Base-by-base conservation (phyloP, 1,284 basidiomycete genomes). In the Pholiota adiposa region DNA sequence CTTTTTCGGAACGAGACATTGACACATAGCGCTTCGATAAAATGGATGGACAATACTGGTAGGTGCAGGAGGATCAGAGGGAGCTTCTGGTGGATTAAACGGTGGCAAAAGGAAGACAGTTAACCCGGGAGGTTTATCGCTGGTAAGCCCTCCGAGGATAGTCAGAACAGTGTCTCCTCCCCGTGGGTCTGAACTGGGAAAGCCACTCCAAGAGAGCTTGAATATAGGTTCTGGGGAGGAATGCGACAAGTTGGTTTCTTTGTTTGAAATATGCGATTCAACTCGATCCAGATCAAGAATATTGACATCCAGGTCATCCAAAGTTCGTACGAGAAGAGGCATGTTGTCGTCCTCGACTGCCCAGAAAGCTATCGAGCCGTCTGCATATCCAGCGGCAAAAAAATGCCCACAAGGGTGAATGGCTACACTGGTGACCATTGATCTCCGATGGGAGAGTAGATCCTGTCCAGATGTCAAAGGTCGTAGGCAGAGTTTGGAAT, bases 311-410 rank as follows among this genome's bases (percentile, higher is more conserved):
- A 79, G 67, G 7, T 77, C 75, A 41, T 86, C 83, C 19, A 94
- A 72, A 0, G 93, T 94, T 46, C 92, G 82, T 7, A 95, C 92
- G 65, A 89, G 80, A 27, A 97, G 76, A 0, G 94, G 94, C 60
- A 87, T 86, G 63, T 92, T 88, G 65, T 91, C 85, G 63, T 97
- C 93, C 46, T 91, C 87, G 4, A 90, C 78, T 1, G 90, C 88
- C 92, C 94, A 97, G 72, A 97, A 94, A 3, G 91, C 86, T 49
- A 98, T 83, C 51, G 86, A 89, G 8, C 95, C 95, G 72, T 98
- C 95, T n/a, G 85, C 82, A 71, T 97, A 86, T 1, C 92, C 92
- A 41, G 85, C 84, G 27, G 81, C 86, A 59, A 92, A 84, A 59
- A 88, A 77, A 66, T 89, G 85, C 43, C 94, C 94, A 77, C 78